phyloP scores from a whole-genome alignment of 2,329 filamentous ascomycete genomes.

The Neocatenulostroma microsporum region DNA sequence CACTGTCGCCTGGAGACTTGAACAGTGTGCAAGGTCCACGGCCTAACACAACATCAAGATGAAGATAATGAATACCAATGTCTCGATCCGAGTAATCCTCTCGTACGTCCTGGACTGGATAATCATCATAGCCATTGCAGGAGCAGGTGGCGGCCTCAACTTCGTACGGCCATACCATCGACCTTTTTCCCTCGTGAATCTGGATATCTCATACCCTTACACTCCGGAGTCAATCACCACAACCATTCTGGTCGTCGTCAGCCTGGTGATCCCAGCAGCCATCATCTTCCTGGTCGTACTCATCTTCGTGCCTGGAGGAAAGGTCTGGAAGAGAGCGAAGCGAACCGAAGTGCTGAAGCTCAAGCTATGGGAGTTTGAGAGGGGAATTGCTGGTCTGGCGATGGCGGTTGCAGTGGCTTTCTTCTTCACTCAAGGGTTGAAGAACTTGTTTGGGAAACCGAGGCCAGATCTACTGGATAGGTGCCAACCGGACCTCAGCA shows the following conservation, averaged over 20 bases:
- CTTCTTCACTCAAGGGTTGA: slow-evolving; percentile 78
- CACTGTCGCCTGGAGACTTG: too few species aligned
- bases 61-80: too few species aligned
- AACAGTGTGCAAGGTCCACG: too few species aligned
- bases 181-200: slow-evolving; percentile 65
- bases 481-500: slow-evolving; percentile 65
- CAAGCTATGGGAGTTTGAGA: slow-evolving; percentile 85
- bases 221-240: slow-evolving; percentile 64
- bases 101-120: slow-evolving; percentile 72
- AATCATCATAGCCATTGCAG: slow-evolving; percentile 44
- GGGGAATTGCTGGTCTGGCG: slow-evolving; percentile 72
- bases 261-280: slow-evolving; percentile 55
- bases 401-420: slow-evolving; percentile 65
- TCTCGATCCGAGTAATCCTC: slow-evolving; percentile 42
- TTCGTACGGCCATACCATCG: slow-evolving; percentile 57
- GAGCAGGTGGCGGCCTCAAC: slow-evolving; percentile 38
- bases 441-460: slow-evolving; percentile 63
- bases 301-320: slow-evolving; percentile 61
- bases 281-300: slow-evolving; percentile 63
- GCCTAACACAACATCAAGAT: too few species aligned
- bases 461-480: slow-evolving; percentile 57
- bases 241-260: slow-evolving; percentile 56
- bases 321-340: slow-evolving; percentile 38
- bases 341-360: slow-evolving; percentile 60
- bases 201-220: slow-evolving; percentile 71